Conservation (phyloP, 1,284 basidiomycete genomes). For the Sphagnurus paluster region DNA sequence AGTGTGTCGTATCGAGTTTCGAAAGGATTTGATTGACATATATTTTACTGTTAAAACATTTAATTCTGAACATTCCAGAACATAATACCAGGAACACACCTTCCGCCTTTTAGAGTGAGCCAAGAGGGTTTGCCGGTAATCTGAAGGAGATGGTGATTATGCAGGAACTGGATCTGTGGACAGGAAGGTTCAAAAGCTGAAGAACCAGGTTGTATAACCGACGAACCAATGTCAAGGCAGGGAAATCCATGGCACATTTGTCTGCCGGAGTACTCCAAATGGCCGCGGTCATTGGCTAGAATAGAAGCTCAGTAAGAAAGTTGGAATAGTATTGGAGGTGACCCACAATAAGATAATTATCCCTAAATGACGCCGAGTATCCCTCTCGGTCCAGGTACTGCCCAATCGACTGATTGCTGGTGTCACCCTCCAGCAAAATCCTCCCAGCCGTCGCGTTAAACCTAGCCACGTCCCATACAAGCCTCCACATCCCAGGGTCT, state of each 20-base stretch:
- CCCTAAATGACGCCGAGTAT: conserved; percentile 69
- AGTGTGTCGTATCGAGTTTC: conserved; percentile 48
- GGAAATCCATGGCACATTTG: conserved; percentile 71
- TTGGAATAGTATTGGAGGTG: conserved; percentile 9
- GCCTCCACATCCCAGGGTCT: conserved; percentile 70
- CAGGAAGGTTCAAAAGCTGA: neutral
- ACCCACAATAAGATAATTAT: conserved; percentile 80
- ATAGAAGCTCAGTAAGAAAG: neutral
- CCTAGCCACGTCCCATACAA: conserved; percentile 76
- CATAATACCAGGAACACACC: conserved; percentile 35
- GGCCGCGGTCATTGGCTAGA: conserved; percentile 79
- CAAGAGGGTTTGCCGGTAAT: conserved; percentile 74
- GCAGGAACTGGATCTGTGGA: conserved; percentile 71
- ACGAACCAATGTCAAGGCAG: conserved; percentile 64
- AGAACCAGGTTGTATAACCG: too few relatives aligned
- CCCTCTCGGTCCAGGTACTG: conserved; percentile 67
- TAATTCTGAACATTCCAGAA: neutral
- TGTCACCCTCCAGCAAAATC: conserved; percentile 32
- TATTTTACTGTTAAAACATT: conserved; percentile 42
- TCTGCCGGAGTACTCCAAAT: conserved; percentile 84
- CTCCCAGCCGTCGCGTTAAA: conserved; percentile 72
- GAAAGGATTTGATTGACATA: conserved; percentile 71
- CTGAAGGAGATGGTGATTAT: conserved; percentile 81
- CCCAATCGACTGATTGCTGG: conserved; percentile 59
- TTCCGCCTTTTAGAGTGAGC: conserved; percentile 76